A percentile compares a stretch with the other conserved stretches of the same genome.
Conservation (phyloP, 306 rosid species). For the Corylus heterophylla region DNA sequence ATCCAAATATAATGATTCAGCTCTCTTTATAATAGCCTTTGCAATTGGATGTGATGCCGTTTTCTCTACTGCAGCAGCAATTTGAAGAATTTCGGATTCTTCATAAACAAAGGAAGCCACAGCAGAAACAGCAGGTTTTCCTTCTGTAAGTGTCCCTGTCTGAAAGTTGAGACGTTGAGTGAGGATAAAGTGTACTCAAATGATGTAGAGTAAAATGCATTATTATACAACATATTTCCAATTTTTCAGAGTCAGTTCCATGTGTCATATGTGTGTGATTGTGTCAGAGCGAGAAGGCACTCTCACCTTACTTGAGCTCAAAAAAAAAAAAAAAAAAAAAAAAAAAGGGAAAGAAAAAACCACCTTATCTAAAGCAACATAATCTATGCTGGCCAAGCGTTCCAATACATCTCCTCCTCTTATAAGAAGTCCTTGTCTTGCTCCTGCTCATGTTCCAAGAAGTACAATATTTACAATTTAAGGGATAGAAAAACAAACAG, state of each 20-base stretch:
- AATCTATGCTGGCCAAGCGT: constrained; percentile 76
- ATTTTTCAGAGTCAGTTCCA: background rate
- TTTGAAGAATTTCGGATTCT: constrained; percentile 73
- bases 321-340: too few species aligned
- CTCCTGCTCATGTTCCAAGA: constrained; percentile 60
- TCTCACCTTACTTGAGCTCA: constrained; percentile 73
- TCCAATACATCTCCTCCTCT: constrained; percentile 96
- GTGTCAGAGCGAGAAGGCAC: background rate
- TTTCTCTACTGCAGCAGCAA: constrained; percentile 97
- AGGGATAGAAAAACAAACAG: constrained; percentile 14
- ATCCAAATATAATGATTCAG: constrained; percentile 71
- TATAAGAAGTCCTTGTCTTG: constrained; percentile 91
- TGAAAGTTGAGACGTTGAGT: constrained; percentile 44
- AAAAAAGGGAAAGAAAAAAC: background rate
- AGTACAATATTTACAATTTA: background rate
- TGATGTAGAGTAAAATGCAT: constrained; percentile 2
- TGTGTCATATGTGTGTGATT: background rate
- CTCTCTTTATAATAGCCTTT: constrained; percentile 74
- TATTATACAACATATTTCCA: background rate
- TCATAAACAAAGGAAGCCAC: constrained; percentile 60
- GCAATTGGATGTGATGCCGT: constrained; percentile 99
- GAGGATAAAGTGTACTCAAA: constrained; percentile 19
- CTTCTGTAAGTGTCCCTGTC: constrained; percentile 98
- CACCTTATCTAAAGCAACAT: constrained; percentile 91
- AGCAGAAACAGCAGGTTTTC: constrained; percentile 84